A percentile compares a stretch with the other conserved stretches of the same genome.
Conservation (phyloP, 2,329 filamentous ascomycete genomes). For the Neonectria punicea region DNA sequence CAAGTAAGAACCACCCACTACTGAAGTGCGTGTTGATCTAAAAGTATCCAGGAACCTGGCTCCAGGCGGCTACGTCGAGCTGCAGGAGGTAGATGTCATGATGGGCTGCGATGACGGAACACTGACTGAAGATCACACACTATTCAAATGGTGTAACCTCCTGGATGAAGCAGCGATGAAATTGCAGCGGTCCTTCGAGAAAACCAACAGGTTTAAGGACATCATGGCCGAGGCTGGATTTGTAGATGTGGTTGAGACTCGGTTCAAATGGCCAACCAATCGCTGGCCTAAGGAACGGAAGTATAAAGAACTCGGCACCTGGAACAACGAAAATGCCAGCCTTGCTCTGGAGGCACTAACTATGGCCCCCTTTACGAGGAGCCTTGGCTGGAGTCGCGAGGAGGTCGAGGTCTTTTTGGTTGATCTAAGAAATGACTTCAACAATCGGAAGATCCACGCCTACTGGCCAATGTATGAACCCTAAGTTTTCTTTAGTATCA, state of each 20-base stretch:
- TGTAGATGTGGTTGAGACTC: constrained; percentile 56
- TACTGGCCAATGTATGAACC: constrained; percentile 34
- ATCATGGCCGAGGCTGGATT: constrained; percentile 62
- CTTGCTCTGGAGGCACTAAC: constrained; percentile 44
- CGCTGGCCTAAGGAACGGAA: constrained; percentile 61
- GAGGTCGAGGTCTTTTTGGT: constrained; percentile 29
- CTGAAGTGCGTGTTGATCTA: neutral
- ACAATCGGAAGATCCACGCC: constrained; percentile 30
- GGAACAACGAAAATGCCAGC: constrained; percentile 39
- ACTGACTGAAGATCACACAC: constrained; percentile 28
- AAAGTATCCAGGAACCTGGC: constrained; percentile 21
- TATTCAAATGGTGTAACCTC: constrained; percentile 40
- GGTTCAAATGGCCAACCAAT: constrained; percentile 60
- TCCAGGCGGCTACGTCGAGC: constrained; percentile 32
- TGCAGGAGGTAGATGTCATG: constrained; percentile 34
- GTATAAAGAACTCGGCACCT: constrained; percentile 60
- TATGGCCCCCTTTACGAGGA: constrained; percentile 43
- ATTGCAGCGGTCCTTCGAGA: constrained; percentile 42
- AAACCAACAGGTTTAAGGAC: constrained; percentile 34
- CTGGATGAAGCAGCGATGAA: constrained; percentile 43
- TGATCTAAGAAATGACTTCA: constrained; percentile 27
- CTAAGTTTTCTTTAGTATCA: accelerated
- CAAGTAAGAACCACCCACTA: neutral
- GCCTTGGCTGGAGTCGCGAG: constrained; percentile 30
- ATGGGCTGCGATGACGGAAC: constrained; percentile 32